Percentiles rank a stretch among this genome's conserved stretches.
These are phyloP conservation scores for Ganoderma lucidum DNA, from an alignment of 1,284 basidiomycete species.

Conservation along the genomic window DNA sequence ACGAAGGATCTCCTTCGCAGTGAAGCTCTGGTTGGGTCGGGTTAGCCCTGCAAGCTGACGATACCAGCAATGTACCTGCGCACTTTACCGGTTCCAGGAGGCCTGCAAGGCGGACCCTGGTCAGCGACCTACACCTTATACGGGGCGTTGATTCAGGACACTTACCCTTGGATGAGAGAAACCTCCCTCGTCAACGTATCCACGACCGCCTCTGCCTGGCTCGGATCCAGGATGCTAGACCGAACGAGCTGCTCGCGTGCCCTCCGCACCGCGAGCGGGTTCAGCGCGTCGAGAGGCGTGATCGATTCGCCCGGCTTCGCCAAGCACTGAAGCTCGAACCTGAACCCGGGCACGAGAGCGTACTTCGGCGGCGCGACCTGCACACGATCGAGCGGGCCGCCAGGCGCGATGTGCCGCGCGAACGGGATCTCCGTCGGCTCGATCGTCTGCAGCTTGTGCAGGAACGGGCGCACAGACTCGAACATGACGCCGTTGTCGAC, in stretches of 20 bases:
- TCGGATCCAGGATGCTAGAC: constrained; percentile 64
- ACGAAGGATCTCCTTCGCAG: constrained; percentile 71
- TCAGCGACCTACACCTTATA: neutral
- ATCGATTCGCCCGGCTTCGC: constrained; percentile 42
- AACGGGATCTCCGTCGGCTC: constrained; percentile 44
- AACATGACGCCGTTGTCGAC: constrained; percentile 43
- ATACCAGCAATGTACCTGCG: neutral
- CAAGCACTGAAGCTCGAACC: constrained; percentile 40
- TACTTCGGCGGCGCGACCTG: constrained; percentile 38
- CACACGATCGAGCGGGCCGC: constrained; percentile 26
- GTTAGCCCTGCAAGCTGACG: neutral
- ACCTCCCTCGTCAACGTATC: constrained; percentile 67
- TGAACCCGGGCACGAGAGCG: constrained; percentile 38
- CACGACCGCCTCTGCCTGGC: constrained; percentile 74
- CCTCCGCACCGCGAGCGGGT: constrained; percentile 39
- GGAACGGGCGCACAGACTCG: constrained; percentile 41
- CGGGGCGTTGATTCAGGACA: neutral
- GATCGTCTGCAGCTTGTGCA: constrained; percentile 37
- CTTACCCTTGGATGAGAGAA: constrained; percentile 75
- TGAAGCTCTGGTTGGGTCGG: constrained; percentile 57
- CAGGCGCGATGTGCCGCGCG: constrained; percentile 46
- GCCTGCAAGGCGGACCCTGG: constrained; percentile 47
- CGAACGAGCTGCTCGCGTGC: constrained; percentile 52
- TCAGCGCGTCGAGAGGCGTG: constrained; percentile 32
- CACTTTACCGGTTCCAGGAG: constrained; percentile 82